phyloP scores from a whole-genome alignment of 768 basidiomycete species.

The Phanerochaete sordida region DNA sequence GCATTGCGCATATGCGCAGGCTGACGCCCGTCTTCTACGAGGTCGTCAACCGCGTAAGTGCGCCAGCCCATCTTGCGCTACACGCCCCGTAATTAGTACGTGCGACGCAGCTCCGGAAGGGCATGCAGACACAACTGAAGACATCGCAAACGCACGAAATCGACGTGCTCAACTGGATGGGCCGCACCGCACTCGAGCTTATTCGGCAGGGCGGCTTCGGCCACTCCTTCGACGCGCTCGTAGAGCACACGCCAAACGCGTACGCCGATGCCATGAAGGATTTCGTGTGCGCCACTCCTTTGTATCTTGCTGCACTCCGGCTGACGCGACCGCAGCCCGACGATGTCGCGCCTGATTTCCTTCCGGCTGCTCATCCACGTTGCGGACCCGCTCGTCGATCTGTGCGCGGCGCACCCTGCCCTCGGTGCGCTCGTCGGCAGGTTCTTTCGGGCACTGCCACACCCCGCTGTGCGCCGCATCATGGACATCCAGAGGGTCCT shows the following conservation, averaged over 20 bases:
- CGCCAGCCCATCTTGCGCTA: background rate
- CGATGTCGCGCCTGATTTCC: background rate
- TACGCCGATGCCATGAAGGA: constrained; percentile 26
- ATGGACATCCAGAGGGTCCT: constrained; percentile 13
- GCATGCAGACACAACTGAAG: constrained; percentile 1
- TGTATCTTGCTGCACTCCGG: no score
- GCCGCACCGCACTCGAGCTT: constrained; percentile 28
- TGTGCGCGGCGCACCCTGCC: background rate
- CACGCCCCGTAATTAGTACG: no score
- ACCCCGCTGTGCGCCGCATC: constrained; percentile 6
- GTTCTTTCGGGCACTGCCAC: constrained; percentile 11
- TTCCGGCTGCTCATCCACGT: background rate
- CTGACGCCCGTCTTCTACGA: constrained; percentile 25
- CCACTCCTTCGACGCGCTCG: constrained; percentile 33
- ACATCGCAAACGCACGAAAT: constrained; percentile 6
- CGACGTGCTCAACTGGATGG: constrained; percentile 27
- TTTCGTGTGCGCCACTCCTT: constrained; percentile 33
- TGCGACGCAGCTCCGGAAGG: constrained; percentile 21
- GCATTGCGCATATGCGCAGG: constrained; percentile 24
- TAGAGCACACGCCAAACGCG: constrained; percentile 15
- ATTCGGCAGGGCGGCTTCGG: constrained; percentile 47
- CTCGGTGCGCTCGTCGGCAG: constrained; percentile 19
- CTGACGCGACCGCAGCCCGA: no score
- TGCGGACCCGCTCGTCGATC: background rate
- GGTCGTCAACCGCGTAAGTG: constrained; percentile 10